A percentile compares a stretch with the other conserved stretches of the same genome.
Evolutionary conservation across 768 basidiomycete species (phyloP).

Genomic region (Floccularia luteovirens): DNA sequence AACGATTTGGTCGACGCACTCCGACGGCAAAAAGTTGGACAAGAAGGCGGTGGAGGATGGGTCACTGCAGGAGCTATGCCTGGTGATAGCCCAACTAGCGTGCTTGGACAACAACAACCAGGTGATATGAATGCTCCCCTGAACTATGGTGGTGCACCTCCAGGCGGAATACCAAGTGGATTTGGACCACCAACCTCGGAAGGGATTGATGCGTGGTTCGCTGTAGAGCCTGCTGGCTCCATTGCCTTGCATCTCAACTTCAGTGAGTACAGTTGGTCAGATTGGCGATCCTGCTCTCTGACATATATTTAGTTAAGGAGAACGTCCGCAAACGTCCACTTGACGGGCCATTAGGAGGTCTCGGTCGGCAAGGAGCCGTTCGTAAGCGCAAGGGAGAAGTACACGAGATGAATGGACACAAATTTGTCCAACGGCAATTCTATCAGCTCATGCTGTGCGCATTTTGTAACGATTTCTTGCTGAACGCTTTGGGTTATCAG

Average conservation of each 20-base stretch:
- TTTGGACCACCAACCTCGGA: constrained; percentile 41
- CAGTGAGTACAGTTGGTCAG: constrained; percentile 43
- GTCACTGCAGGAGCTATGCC: constrained; percentile 91
- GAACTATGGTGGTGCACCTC: constrained; percentile 38
- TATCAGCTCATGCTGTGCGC: constrained; percentile 98
- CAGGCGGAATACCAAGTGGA: constrained; percentile 23
- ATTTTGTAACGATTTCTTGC: constrained; percentile 94
- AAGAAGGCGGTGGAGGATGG: constrained; percentile 89
- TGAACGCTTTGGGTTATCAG: constrained; percentile 96
- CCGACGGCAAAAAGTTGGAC: constrained; percentile 83
- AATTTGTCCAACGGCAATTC: constrained; percentile 95
- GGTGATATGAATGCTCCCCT: constrained; percentile 42
- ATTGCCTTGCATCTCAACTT: constrained; percentile 86
- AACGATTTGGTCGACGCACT: constrained; percentile 92
- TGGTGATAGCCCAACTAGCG: constrained; percentile 38
- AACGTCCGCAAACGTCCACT: constrained; percentile 94
- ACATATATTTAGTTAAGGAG: constrained; percentile 73
- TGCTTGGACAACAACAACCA: constrained; percentile 19
- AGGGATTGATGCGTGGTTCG: constrained; percentile 95
- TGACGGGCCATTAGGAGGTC: constrained; percentile 76
- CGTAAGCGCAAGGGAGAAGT: constrained; percentile 97
- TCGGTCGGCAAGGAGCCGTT: constrained; percentile 96
- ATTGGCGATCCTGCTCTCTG: constrained; percentile 5
- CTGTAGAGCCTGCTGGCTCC: constrained; percentile 96
- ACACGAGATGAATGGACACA: constrained; percentile 99